Evolutionary conservation across 192 early-diverging fungal genomes (phyloP), one percentile per base, ranked within the genome.

Genomic region (Coemansia sp.): DNA sequence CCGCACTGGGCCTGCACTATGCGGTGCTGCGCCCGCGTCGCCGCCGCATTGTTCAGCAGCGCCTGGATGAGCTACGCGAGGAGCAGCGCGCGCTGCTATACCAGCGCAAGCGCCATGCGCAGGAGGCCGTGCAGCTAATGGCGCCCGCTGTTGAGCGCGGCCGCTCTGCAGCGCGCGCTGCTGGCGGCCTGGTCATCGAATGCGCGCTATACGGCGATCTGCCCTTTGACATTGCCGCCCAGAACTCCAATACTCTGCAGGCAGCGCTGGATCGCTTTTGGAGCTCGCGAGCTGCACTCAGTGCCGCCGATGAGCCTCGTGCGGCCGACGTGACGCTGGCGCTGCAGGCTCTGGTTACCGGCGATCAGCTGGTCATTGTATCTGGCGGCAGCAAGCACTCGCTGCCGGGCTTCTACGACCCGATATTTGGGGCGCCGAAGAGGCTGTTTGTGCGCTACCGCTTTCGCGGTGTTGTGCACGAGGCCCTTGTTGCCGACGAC

Each of bases 321-420:
- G 68, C 68, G 15, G 70, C 64, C 39, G 97, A 99, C 73, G 95
- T 96, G 3, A 91, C 91, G 4, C 62, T 92, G 27, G 82, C 91
- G 28, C 74, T 97, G 5, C 93, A 96, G 49, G 81, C 85, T 4
- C 70, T 97, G 28, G 90, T 97, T 11, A 77, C 82, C 52, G 82
- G 90, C 32, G 88, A 88, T 21, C 88, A 97, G 73, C 78, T 99
- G 53, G 88, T 87, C 15, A 88, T 99, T 55, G 86, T 88, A 7
- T 89, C 85, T 12, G 87, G 90, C 27, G 83, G 84, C 58, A 89
- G 92, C 60, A 96, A 96, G 84, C 88, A 84, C 20, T 87, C 88
- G 54, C 78, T 98, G 54, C 78, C 92, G 27, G 95, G 95, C 3
- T 98, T 98, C 68, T 96, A 91, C 56, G 94, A 98, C 68, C 93